Conservation (phyloP, 495 filamentous ascomycete genomes). For the Penicillium coffeae region DNA sequence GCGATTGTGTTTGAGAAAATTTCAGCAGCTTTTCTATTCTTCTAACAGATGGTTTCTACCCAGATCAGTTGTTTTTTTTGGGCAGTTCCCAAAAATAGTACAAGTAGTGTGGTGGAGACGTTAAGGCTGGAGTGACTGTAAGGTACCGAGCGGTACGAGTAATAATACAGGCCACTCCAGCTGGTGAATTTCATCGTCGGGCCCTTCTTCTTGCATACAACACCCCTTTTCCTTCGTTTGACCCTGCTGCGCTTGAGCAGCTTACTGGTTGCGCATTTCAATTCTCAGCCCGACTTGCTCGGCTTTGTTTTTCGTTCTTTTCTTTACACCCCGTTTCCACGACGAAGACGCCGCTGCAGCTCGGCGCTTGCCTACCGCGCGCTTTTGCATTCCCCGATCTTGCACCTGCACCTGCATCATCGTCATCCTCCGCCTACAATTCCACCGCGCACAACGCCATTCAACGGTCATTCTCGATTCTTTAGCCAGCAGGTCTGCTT, state of each 20-base stretch:
- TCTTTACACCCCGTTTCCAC: conserved; percentile 5
- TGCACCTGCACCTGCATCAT: conserved; percentile 1
- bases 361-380: conserved; percentile 16
- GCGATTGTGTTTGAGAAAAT: neutral
- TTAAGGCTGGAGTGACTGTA: conserved; percentile 8
- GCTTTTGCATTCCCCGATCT: conserved; percentile 5
- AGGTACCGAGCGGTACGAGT: conserved; percentile 7
- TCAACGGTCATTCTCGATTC: neutral
- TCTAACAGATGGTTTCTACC: neutral
- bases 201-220: neutral
- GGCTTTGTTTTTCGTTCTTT: conserved; percentile 12
- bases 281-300: conserved; percentile 8
- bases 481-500: neutral
- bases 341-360: conserved; percentile 1
- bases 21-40: no score
- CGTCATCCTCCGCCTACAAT: conserved; percentile 9
- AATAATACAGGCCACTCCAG: conserved; percentile 28
- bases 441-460: conserved; percentile 2
- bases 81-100: conserved; percentile 18
- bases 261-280: neutral
- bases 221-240: conserved; percentile 10
- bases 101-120: conserved; percentile 15
- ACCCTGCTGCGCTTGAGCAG: conserved; percentile 1
- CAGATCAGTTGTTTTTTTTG: neutral
- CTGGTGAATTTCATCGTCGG: conserved; percentile 4